Base-by-base conservation (phyloP, 129 eudicot genomes). In the Glebionis coronaria region DNA sequence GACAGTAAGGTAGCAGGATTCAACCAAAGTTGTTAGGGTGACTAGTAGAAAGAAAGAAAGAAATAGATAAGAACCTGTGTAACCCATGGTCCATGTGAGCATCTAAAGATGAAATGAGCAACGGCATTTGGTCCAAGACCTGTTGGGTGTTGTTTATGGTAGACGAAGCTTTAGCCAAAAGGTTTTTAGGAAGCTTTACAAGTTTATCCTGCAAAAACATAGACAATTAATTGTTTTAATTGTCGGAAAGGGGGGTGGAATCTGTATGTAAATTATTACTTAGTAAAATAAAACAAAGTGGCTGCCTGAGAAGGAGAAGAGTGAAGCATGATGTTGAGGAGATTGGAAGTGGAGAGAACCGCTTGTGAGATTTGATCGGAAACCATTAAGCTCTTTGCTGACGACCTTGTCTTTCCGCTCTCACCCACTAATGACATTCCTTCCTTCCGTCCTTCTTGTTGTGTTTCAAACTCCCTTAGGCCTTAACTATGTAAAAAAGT, bases 301-400 rank as follows among this genome's bases (percentile, higher is more conserved):
- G 25, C 58, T 68, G 76, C 98, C 87, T 88, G 96, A 54, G 96
- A 83, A 25, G 91, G 89, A 49, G 98, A 92, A 27, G 98, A 88
- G 8, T 88, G 89, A 21, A 82, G 88, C 91, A 92, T 88, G 83
- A 92, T 91, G 65, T 78, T 94, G 66, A 92, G 84, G 65, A 92
- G 96, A 82, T 92, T 91, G 40, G 96, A 88, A 40, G 96, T 88
- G 51, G 98, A 92, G 42, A 83, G 85, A 12, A 92, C 78, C 4
- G 95, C 75, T 61, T 92, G 96, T 13, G 94, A 53, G 21, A 91
- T 87, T 58, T 91, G 97, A 79, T 86, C 97, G 5, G 81, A 69
- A 10, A 83, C 86, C 80, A 74, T 69, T 12, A 86, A 23, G 1
- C 25, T 20, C 59, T 84, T 90, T 7, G 94, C 86, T 51, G 97